phyloP scores from a whole-genome alignment of 2,329 filamentous ascomycete genomes.

The Chaetomiaceae sp. region DNA sequence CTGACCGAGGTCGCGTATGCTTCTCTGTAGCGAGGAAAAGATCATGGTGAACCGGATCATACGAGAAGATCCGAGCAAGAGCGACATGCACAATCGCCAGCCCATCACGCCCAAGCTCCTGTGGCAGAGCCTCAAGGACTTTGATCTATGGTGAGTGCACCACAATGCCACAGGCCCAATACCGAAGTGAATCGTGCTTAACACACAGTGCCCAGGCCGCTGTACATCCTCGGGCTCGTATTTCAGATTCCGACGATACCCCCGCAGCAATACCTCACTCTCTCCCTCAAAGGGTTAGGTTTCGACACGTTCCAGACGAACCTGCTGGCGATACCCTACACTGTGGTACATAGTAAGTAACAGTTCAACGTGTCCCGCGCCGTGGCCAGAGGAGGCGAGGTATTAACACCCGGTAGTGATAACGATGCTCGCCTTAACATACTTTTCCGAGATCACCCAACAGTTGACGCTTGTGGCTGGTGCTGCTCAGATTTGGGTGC shows the following conservation, averaged over 20 bases:
- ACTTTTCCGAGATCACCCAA: slow-evolving; percentile 40
- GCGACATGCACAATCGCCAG: slow-evolving; percentile 55
- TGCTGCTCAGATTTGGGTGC: slow-evolving; percentile 51
- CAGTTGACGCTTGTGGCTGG: slow-evolving; percentile 43
- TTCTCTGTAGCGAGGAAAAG: slow-evolving; percentile 42
- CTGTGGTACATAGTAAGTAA: slow-evolving; percentile 29
- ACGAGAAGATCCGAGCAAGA: slow-evolving; percentile 55
- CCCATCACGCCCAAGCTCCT: slow-evolving; percentile 45
- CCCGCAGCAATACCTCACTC: slow-evolving; percentile 50
- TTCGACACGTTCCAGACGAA: slow-evolving; percentile 58
- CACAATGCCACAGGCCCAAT: not conserved
- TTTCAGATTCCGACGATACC: slow-evolving; percentile 47
- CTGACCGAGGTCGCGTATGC: not conserved
- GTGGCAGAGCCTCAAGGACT: slow-evolving; percentile 48
- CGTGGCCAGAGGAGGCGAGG: not conserved
- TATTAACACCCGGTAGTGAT: slow-evolving; percentile 23
- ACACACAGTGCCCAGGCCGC: slow-evolving; percentile 31
- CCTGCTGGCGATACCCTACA: slow-evolving; percentile 54
- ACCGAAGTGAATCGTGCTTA: not conserved
- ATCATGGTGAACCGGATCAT: slow-evolving; percentile 55
- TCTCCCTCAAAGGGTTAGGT: slow-evolving; percentile 50
- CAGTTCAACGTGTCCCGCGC: too few relatives aligned
- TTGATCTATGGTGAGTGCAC: slow-evolving; percentile 31
- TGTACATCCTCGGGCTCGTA: slow-evolving; percentile 48
- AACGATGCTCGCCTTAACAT: slow-evolving; percentile 33